Conservation (phyloP, 495 filamentous ascomycete genomes). For the Trichoderma orchidacearum region DNA sequence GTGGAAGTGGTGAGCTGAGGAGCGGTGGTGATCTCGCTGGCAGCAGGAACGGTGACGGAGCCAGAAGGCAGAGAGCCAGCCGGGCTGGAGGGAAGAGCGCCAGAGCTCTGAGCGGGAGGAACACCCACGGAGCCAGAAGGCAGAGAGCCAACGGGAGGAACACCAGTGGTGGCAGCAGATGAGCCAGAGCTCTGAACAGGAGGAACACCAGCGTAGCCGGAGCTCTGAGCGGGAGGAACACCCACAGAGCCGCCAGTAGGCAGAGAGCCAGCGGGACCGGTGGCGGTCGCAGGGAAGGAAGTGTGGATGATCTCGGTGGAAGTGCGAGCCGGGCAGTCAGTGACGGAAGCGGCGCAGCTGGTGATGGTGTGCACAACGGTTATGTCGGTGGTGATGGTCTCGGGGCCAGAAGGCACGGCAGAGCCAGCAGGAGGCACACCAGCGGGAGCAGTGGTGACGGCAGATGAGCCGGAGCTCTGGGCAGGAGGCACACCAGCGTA, state of each 20-base stretch:
- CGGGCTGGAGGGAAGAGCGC: slow-evolving; percentile 9
- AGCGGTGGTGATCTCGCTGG: not conserved
- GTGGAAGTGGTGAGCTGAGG: slow-evolving; percentile 9
- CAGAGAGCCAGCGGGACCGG: not conserved
- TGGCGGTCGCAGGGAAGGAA: not conserved
- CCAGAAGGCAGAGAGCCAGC: slow-evolving; percentile 1
- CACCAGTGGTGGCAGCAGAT: not conserved
- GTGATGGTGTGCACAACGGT: not conserved
- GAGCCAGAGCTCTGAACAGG: too few relatives aligned
- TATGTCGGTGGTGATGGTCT: not conserved
- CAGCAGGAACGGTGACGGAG: not conserved
- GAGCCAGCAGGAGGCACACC: not conserved
- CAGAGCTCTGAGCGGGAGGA: not conserved
- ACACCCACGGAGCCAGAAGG: not conserved
- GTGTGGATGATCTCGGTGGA: not conserved
- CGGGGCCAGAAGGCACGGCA: slow-evolving; percentile 7
- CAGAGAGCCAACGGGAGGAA: not conserved
- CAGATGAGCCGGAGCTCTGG: slow-evolving; percentile 5
- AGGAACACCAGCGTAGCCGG: not conserved
- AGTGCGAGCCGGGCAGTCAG: too few relatives aligned
- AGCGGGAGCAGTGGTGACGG: slow-evolving; percentile 12
- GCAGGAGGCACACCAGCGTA: not conserved
- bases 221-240: not conserved
- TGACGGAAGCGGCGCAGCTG: too few relatives aligned
- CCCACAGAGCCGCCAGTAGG: too few relatives aligned